Evolutionary conservation across 352 stramenopile genomes (phyloP), one percentile per base, ranked within the genome.

Genomic region (Thraustochytrium sp.): DNA sequence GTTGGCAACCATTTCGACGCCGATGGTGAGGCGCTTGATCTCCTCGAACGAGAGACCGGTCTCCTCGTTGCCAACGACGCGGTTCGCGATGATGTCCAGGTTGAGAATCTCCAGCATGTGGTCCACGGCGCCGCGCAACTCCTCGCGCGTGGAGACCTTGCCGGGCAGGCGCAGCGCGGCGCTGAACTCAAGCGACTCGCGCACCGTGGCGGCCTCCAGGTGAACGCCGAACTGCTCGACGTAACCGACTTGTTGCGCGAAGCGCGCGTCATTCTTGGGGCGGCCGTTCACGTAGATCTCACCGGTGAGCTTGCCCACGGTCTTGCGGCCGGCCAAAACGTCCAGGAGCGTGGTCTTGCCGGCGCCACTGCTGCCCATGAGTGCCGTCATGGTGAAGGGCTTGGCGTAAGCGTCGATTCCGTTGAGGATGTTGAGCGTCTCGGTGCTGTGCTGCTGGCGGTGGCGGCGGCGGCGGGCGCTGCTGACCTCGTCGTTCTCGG

Each of bases 331-430:
- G 1, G 92, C 91, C 23, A 96, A 90, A 1, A 95, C 56, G 54
- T 86, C 82, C 46, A 86, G n/a, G 1, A 86, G 51, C 0, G 82
- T 86, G 21, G 82, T 78, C 74, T 86, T 95, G 21, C 91, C 92
- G 3, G 91, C 91, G n/a, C 90, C 92, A 42, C 86, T 92, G 29
- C 88, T 93, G 3, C 92, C 92, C 90, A 96, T 95, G 1, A 97
- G 86, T 31, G 92, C 93, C 48, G 91, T 96, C 87, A 97, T 92
- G 16, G 89, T 93, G 4, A 92, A 91, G 26, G 91, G 89, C 29
- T 90, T 65, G 34, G 93, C 89, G 49, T 92, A 92, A 23, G 92
- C 93, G 72, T 84, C 90, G 21, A 96, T 87, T 31, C 88, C 90
- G 62, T 94, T 92, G 31, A 96, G 84, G 31, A 96, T 83, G 53